Evolutionary conservation across 2,329 filamentous ascomycete genomes (phyloP).

Genomic region (Venturia carpophila): DNA sequence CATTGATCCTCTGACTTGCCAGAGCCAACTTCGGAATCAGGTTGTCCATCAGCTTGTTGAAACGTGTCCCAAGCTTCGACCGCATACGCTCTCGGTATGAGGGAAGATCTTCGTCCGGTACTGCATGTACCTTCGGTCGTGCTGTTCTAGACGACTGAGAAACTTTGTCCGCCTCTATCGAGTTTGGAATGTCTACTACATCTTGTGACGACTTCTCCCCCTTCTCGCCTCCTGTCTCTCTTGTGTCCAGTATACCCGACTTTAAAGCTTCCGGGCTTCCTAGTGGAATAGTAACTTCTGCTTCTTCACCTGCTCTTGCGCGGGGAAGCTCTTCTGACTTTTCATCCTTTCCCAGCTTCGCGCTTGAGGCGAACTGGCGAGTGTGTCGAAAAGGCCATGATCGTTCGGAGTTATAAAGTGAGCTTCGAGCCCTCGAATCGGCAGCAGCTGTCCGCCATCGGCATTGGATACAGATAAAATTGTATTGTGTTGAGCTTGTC

Average conservation of each 20-base stretch:
- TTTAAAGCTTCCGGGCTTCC: not conserved
- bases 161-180: constrained; percentile 2
- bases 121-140: constrained; percentile 18
- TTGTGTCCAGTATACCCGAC: not conserved
- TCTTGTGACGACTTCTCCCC: not conserved
- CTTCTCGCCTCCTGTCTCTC: not conserved
- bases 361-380: constrained; percentile 15
- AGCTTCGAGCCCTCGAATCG: not conserved
- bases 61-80: constrained; percentile 51
- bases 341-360: not conserved
- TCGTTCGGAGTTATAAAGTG: not conserved
- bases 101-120: constrained; percentile 39
- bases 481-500: constrained; percentile 19
- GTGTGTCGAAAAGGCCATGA: constrained; percentile 18
- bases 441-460: constrained; percentile 26
- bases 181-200: not conserved
- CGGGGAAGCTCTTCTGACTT: not conserved
- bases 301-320: not conserved
- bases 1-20: constrained; percentile 83
- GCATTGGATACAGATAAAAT: constrained; percentile 27
- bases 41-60: constrained; percentile 76
- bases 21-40: constrained; percentile 76
- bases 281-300: not conserved
- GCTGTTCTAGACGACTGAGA: not conserved
- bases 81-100: constrained; percentile 47